Evolutionary conservation across 2,329 filamentous ascomycete species (phyloP).

Genomic region (Nothopassalora personata): DNA sequence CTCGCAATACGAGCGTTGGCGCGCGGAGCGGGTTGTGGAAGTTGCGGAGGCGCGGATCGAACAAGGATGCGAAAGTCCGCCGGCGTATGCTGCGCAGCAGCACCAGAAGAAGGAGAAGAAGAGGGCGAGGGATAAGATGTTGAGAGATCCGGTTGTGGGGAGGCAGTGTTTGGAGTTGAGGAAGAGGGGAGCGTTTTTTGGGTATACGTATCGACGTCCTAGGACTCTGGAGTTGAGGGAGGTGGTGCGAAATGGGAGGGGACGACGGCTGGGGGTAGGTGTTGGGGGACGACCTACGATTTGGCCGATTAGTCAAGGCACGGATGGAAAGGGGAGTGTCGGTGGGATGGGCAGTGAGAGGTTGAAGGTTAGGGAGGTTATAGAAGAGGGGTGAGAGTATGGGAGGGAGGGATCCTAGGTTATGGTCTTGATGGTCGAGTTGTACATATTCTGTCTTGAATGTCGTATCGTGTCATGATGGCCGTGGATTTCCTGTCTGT

Average conservation of each 20-base stretch:
- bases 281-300: slow-evolving; percentile 20
- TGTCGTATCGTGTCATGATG: not conserved
- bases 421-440: not conserved
- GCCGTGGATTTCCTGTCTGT: not conserved
- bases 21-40: slow-evolving; percentile 23
- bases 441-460: not conserved
- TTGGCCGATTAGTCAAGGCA: slow-evolving; percentile 18
- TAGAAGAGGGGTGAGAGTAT: not conserved
- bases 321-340: not conserved
- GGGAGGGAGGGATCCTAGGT: not conserved
- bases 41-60: slow-evolving; percentile 21
- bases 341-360: not conserved
- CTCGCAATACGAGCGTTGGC: slow-evolving; percentile 27
- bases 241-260: slow-evolving; percentile 15
- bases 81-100: not conserved
- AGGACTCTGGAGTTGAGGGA: slow-evolving; percentile 22
- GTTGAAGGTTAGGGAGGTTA: too few species aligned
- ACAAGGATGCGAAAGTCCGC: slow-evolving; percentile 8
- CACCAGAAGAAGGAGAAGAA: slow-evolving; percentile 60
- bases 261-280: slow-evolving; percentile 9
- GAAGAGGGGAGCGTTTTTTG: slow-evolving; percentile 77
- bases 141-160: slow-evolving; percentile 66
- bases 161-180: slow-evolving; percentile 69
- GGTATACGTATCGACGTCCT: slow-evolving; percentile 72
- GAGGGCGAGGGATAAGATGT: slow-evolving; percentile 74